Conservation (phyloP, 768 basidiomycete species). For the Termitomyces heimii region DNA sequence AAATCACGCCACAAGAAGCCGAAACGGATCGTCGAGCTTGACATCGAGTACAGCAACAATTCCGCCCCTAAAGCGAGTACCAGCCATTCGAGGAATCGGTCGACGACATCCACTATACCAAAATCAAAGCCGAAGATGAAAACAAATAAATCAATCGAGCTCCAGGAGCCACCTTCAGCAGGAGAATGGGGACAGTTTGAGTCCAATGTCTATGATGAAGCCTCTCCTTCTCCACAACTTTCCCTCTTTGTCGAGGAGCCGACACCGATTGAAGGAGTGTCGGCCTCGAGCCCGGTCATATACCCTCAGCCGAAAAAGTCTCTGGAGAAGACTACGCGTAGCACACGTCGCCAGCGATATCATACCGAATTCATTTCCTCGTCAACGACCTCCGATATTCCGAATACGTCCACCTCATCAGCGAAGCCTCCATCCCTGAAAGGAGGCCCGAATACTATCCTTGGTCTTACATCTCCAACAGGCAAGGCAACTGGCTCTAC, state of each 20-base stretch:
- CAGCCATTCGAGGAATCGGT: slow-evolving; percentile 26
- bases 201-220: slow-evolving; percentile 7
- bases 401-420: slow-evolving; percentile 9
- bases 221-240: not conserved
- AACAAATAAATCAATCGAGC: slow-evolving; percentile 14
- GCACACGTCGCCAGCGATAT: slow-evolving; percentile 41
- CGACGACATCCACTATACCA: slow-evolving; percentile 19
- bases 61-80: slow-evolving; percentile 16
- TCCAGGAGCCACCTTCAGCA: not conserved
- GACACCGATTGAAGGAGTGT: not conserved
- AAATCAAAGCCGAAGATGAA: slow-evolving; percentile 19
- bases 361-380: slow-evolving; percentile 40
- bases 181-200: slow-evolving; percentile 16
- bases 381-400: slow-evolving; percentile 10
- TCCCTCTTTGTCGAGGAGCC: slow-evolving; percentile 7
- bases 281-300: slow-evolving; percentile 1
- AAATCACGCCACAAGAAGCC: slow-evolving; percentile 53
- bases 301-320: not conserved
- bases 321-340: slow-evolving; percentile 15
- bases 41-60: slow-evolving; percentile 39
- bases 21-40: slow-evolving; percentile 77
- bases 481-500: slow-evolving; percentile 18
- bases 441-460: slow-evolving; percentile 1
- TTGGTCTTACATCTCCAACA: slow-evolving; percentile 5
- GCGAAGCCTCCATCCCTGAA: slow-evolving; percentile 1